Conservation (phyloP, 164 flowering plant species). For the Saururus chinensis region DNA sequence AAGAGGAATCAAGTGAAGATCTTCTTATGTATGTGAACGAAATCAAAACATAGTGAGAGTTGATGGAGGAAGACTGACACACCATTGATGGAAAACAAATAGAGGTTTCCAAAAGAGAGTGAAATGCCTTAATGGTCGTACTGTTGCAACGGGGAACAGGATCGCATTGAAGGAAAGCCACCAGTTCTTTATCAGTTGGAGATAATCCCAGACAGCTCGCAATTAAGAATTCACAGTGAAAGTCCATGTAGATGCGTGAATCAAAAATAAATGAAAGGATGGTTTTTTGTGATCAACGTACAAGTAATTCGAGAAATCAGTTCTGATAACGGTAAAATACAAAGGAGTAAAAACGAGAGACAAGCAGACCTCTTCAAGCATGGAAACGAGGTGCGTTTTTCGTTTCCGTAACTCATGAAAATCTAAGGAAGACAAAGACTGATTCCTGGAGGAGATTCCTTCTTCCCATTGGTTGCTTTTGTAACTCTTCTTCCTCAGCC, state of each 20-base stretch:
- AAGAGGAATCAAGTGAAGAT: too few species aligned
- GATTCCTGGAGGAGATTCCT: slow-evolving; percentile 14
- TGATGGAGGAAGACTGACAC: slow-evolving; percentile 29
- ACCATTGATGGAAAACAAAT: slow-evolving; percentile 11
- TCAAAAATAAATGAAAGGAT: too few species aligned
- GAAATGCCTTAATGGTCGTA: slow-evolving; percentile 25
- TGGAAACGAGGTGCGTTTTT: slow-evolving; percentile 65
- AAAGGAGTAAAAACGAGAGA: slow-evolving; percentile 8
- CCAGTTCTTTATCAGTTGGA: slow-evolving; percentile 12
- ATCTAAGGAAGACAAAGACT: slow-evolving; percentile 41
- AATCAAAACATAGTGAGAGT: too few species aligned
- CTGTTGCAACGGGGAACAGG: slow-evolving; percentile 12
- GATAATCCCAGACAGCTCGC: too few species aligned
- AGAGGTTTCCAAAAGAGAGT: slow-evolving; percentile 27
- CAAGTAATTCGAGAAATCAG: slow-evolving; percentile 29
- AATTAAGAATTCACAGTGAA: too few species aligned
- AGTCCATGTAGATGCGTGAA: too few species aligned
- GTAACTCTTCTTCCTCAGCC: slow-evolving; percentile 11
- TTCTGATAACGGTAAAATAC: slow-evolving; percentile 41
- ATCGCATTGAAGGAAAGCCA: slow-evolving; percentile 40
- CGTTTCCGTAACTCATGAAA: slow-evolving; percentile 70
- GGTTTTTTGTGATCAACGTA: too few species aligned
- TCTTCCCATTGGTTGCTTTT: slow-evolving; percentile 27
- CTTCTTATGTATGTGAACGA: too few species aligned
- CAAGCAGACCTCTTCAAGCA: slow-evolving; percentile 73